Percentiles rank a stretch among this genome's conserved stretches.
These are phyloP conservation scores for Leccinum olivaceopallidum DNA, from an alignment of 768 basidiomycete species.

Conservation along the genomic window DNA sequence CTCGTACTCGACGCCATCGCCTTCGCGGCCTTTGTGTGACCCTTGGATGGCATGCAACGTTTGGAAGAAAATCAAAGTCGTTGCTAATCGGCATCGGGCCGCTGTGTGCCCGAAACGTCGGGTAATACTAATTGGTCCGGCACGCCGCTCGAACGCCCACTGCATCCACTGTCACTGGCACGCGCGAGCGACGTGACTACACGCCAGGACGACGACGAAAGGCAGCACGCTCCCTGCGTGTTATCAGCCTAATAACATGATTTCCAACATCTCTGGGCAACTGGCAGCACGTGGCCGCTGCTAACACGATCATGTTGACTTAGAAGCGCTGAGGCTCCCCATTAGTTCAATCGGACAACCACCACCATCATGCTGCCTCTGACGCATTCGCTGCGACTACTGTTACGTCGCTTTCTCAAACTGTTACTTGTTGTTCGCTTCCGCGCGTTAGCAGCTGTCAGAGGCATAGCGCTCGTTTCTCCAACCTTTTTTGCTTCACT, in stretches of 20 bases:
- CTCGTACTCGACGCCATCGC: not conserved
- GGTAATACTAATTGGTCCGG: no score
- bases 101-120: not conserved
- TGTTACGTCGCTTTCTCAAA: conserved; percentile 1
- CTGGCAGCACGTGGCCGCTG: no score
- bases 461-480: conserved; percentile 4
- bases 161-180: no score
- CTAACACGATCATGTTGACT: not conserved
- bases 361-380: not conserved
- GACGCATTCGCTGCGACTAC: not conserved
- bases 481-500: conserved; percentile 1
- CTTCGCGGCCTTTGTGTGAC: not conserved
- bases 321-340: not conserved
- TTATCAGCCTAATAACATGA: not conserved
- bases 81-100: not conserved
- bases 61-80: not conserved
- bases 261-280: not conserved
- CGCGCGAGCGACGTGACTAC: no score
- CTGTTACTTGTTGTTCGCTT: conserved; percentile 7
- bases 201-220: no score
- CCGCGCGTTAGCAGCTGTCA: not conserved
- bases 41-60: conserved; percentile 5
- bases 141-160: no score
- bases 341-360: not conserved
- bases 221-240: no score